Evolutionary conservation across 2,329 filamentous ascomycete species (phyloP).

Genomic region (Anthostomella pinea): DNA sequence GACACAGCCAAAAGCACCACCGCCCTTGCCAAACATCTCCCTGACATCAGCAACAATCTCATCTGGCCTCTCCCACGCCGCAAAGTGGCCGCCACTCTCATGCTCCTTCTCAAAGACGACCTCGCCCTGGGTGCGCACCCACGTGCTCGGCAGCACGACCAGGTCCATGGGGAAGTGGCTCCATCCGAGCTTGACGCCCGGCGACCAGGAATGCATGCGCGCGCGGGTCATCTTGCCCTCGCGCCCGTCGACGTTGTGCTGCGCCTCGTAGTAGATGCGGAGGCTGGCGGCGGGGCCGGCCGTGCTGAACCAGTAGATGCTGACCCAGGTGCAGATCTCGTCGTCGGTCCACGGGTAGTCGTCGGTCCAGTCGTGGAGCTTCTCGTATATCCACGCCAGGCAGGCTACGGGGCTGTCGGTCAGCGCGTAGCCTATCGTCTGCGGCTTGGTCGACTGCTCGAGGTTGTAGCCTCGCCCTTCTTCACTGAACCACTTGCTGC

Average conservation of each 20-base stretch:
- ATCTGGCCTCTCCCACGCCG: constrained; percentile 56
- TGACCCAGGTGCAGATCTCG: constrained; percentile 72
- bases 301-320: constrained; percentile 67
- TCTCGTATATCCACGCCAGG: constrained; percentile 79
- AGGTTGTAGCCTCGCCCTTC: constrained; percentile 59
- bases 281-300: constrained; percentile 65
- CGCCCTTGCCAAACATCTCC: constrained; percentile 55
- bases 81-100: constrained; percentile 58
- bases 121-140: constrained; percentile 56
- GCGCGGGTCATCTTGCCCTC: constrained; percentile 18
- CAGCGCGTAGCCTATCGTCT: constrained; percentile 68
- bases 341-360: constrained; percentile 71
- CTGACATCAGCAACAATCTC: constrained; percentile 51
- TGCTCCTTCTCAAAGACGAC: constrained; percentile 56
- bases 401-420: constrained; percentile 68
- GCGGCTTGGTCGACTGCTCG: constrained; percentile 65
- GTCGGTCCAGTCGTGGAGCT: constrained; percentile 75
- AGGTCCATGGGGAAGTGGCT: constrained; percentile 61
- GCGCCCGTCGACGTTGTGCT: constrained; percentile 36
- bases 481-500: constrained; percentile 54
- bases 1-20: constrained; percentile 40
- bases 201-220: constrained; percentile 26
- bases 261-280: constrained; percentile 70
- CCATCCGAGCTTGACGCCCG: constrained; percentile 38
- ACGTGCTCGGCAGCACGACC: constrained; percentile 49